Evolutionary conservation across 2,329 filamentous ascomycete species (phyloP).

Genomic region (Phaeosphaeriaceae sp.): DNA sequence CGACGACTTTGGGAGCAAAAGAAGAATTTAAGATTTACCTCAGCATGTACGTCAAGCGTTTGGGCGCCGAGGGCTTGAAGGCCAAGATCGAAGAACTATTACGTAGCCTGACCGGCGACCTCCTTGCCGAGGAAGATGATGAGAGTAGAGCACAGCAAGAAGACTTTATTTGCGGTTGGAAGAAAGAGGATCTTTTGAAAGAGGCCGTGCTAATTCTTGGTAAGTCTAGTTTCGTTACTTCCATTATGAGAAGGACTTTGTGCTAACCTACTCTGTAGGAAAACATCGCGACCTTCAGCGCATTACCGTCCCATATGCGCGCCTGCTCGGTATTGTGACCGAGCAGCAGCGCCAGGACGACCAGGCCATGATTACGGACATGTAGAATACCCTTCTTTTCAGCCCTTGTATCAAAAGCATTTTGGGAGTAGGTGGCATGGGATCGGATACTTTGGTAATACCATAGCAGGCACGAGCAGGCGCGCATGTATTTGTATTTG

Average conservation of each 20-base stretch:
- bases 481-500: too few species aligned
- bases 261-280: conserved; percentile 60
- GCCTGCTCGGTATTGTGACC: conserved; percentile 51
- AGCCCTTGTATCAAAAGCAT: conserved; percentile 7
- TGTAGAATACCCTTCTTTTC: conserved; percentile 28
- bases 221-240: conserved; percentile 45
- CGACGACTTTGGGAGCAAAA: conserved; percentile 79
- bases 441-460: neutral
- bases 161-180: conserved; percentile 87
- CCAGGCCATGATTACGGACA: conserved; percentile 44
- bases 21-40: conserved; percentile 95
- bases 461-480: neutral
- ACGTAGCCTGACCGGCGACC: conserved; percentile 77
- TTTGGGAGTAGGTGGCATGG: neutral
- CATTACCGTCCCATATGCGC: conserved; percentile 92
- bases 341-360: conserved; percentile 36
- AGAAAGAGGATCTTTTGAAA: conserved; percentile 83
- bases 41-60: conserved; percentile 97
- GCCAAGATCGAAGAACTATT: conserved; percentile 93
- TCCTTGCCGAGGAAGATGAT: conserved; percentile 65
- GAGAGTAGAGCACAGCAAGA: conserved; percentile 62
- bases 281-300: conserved; percentile 96
- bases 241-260: too few species aligned
- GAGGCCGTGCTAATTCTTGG: conserved; percentile 92
- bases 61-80: conserved; percentile 86